Conservation (phyloP, 2,329 filamentous ascomycete species). For the Teratosphaeria pseudoeucalypti region DNA sequence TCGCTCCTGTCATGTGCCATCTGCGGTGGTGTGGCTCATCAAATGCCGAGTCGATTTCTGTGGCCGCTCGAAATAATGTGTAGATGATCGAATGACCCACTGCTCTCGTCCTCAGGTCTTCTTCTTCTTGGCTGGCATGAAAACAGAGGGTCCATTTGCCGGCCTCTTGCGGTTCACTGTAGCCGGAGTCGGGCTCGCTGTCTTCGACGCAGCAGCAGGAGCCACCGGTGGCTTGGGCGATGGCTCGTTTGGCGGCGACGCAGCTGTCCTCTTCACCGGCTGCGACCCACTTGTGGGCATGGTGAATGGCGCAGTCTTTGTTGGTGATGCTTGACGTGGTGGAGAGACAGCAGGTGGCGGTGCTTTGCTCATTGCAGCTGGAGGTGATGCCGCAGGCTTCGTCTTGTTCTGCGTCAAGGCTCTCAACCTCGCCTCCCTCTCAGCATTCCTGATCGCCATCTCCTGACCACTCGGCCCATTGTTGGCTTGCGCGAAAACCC, state of each 20-base stretch:
- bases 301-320: conserved; percentile 1
- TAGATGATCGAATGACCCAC: background rate
- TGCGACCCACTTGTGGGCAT: conserved; percentile 1
- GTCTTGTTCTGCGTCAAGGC: conserved; percentile 5
- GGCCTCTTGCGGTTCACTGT: conserved; percentile 12
- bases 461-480: background rate
- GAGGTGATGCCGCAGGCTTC: background rate
- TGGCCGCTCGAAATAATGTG: background rate
- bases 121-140: conserved; percentile 14
- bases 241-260: conserved; percentile 2
- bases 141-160: conserved; percentile 8
- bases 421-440: conserved; percentile 5
- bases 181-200: conserved; percentile 8
- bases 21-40: background rate
- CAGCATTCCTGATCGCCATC: conserved; percentile 2
- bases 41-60: background rate
- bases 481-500: background rate
- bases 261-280: conserved; percentile 3
- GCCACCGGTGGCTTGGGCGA: background rate
- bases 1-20: background rate
- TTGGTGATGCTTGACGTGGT: background rate
- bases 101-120: conserved; percentile 4
- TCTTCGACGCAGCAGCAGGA: background rate
- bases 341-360: background rate
- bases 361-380: background rate